Evolutionary conservation across 139 green algal genomes (phyloP).

Genomic region (Auxenochlorella pyrenoidosa): DNA sequence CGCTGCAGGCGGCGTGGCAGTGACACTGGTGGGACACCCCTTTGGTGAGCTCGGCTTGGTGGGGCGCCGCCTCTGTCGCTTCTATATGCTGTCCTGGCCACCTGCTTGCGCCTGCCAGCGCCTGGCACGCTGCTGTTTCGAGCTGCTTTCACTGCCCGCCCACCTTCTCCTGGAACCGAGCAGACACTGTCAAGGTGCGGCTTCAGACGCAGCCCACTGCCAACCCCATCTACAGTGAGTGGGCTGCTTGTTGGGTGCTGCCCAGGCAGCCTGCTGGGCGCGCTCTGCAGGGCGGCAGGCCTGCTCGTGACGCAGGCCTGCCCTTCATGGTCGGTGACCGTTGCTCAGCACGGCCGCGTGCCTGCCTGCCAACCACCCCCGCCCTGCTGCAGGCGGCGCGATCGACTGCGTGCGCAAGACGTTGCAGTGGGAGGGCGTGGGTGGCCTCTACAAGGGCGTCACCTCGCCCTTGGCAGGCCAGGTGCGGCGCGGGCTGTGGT

Average conservation of each 20-base stretch:
- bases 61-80: background rate
- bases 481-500: too few relatives aligned
- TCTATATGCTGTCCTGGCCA: background rate
- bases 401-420: conserved; percentile 93
- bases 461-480: conserved; percentile 86
- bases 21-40: conserved; percentile 90
- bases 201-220: conserved; percentile 87
- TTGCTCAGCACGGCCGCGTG: background rate
- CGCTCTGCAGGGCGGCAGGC: too few relatives aligned
- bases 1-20: conserved; percentile 84
- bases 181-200: conserved; percentile 92
- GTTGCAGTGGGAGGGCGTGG: conserved; percentile 88
- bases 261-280: background rate
- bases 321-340: too few relatives aligned
- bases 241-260: background rate
- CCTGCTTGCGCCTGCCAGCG: background rate
- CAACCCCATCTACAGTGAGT: conserved; percentile 93
- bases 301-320: too few relatives aligned
- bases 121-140: too few relatives aligned
- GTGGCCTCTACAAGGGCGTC: conserved; percentile 95
- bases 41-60: conserved; percentile 56
- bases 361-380: background rate
- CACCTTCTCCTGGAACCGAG: background rate
- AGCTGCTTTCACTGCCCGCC: background rate
- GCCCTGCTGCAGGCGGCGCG: conserved; percentile 68